Evolutionary conservation across 164 flowering plant genomes (phyloP).

Genomic region (Hamamelis virginiana): DNA sequence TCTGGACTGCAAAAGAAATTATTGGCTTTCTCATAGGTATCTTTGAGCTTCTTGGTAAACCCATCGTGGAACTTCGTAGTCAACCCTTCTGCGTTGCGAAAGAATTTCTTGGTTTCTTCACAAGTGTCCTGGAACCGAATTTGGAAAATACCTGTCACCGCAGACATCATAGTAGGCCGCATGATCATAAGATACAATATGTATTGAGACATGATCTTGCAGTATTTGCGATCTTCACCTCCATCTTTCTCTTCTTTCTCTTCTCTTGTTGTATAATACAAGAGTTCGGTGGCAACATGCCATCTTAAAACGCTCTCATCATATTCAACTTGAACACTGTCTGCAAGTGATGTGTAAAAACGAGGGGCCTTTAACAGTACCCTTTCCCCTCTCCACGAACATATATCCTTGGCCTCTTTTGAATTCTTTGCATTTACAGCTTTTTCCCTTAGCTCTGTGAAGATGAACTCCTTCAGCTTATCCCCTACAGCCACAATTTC

Average conservation of each 20-base stretch:
- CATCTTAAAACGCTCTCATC: conserved; percentile 29
- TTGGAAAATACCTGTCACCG: conserved; percentile 39
- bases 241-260: background rate
- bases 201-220: conserved; percentile 33
- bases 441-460: conserved; percentile 15
- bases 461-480: conserved; percentile 17
- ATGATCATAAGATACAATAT: conserved; percentile 41
- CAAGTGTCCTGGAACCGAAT: conserved; percentile 41
- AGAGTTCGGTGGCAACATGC: conserved; percentile 35
- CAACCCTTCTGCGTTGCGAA: conserved; percentile 1
- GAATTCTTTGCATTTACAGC: conserved; percentile 2
- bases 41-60: no score
- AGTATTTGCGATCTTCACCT: conserved; percentile 11
- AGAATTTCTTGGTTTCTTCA: conserved; percentile 35
- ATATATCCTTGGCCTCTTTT: conserved; percentile 8
- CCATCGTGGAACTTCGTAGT: no score
- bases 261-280: background rate
- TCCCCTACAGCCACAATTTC: background rate
- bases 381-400: conserved; percentile 14
- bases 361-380: conserved; percentile 1
- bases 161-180: conserved; percentile 36
- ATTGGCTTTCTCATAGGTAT: no score
- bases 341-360: background rate
- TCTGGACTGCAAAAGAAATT: no score
- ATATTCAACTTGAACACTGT: conserved; percentile 21